A percentile compares a stretch with the other conserved stretches of the same genome.
These are phyloP conservation scores for Zea luxurians DNA, from an alignment of 176 grass and related monocot species.

Conservation along the genomic window DNA sequence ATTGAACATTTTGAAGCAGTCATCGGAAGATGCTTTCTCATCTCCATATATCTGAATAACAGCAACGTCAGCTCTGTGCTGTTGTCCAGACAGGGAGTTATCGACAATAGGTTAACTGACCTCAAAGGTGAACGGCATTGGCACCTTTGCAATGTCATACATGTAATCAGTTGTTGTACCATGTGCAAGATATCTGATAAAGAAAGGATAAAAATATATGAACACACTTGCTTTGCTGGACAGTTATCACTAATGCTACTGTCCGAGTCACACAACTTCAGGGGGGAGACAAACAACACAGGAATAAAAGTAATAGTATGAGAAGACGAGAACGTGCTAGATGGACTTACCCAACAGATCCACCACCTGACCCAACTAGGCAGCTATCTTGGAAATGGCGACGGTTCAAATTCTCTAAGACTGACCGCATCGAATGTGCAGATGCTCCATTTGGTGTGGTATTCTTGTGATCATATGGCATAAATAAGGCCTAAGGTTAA, in stretches of 20 bases:
- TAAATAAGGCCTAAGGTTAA: constrained; percentile 81
- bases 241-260: background rate
- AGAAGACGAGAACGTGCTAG: background rate
- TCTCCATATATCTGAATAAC: constrained; percentile 87
- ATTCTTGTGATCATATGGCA: constrained; percentile 99
- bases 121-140: constrained; percentile 98
- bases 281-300: background rate
- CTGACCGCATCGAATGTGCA: constrained; percentile 73
- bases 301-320: background rate
- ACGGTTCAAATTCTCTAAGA: constrained; percentile 80
- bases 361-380: constrained; percentile 89
- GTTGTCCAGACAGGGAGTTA: background rate
- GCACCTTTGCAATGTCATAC: constrained; percentile 82
- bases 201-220: background rate
- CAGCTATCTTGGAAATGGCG: constrained; percentile 88
- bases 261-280: background rate
- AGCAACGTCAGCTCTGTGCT: constrained; percentile 5
- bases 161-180: constrained; percentile 99
- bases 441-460: constrained; percentile 64
- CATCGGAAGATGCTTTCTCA: constrained; percentile 58
- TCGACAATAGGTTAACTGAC: constrained; percentile 44
- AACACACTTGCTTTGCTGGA: background rate
- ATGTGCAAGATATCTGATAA: constrained; percentile 87
- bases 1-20: constrained; percentile 99
- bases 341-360: constrained; percentile 80